A percentile compares a stretch with the other conserved stretches of the same genome.
Evolutionary conservation across 2,329 filamentous ascomycete species (phyloP).

Genomic region (Talaromyces piceae): DNA sequence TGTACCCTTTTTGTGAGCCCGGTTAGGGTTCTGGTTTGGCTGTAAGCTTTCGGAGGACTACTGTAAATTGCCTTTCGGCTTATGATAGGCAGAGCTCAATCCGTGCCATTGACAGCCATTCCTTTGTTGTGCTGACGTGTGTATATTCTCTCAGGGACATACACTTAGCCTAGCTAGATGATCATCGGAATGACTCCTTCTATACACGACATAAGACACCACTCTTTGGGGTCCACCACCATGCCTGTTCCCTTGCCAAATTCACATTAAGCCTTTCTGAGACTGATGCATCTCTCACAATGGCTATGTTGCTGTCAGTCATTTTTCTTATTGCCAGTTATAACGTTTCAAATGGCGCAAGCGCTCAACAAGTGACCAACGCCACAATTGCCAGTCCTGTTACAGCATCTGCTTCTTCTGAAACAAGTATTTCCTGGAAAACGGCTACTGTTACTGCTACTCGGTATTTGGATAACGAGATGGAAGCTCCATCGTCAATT

Average conservation of each 20-base stretch:
- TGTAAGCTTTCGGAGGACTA: neutral
- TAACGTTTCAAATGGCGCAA: neutral
- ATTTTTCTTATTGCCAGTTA: neutral
- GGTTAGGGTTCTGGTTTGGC: neutral
- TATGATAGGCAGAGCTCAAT: neutral
- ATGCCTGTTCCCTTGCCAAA: neutral
- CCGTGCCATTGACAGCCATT: neutral
- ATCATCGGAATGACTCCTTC: neutral
- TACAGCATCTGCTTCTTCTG: neutral
- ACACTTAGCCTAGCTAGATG: neutral
- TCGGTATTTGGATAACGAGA: neutral
- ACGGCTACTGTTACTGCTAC: slow-evolving; percentile 2
- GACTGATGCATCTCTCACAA: neutral
- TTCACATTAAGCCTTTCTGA: neutral
- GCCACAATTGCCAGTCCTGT: neutral
- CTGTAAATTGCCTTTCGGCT: neutral
- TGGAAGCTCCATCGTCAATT: neutral
- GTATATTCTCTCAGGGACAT: neutral
- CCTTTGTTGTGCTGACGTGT: neutral
- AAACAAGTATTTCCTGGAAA: neutral
- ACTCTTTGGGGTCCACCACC: neutral
- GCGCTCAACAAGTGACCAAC: neutral
- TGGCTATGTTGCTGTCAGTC: slow-evolving; percentile 2
- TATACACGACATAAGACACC: neutral
- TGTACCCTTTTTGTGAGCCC: neutral